Evolutionary conservation across 2,329 filamentous ascomycete genomes (phyloP), one percentile per base, ranked within the genome.

Genomic region (Talaromyces sp.): DNA sequence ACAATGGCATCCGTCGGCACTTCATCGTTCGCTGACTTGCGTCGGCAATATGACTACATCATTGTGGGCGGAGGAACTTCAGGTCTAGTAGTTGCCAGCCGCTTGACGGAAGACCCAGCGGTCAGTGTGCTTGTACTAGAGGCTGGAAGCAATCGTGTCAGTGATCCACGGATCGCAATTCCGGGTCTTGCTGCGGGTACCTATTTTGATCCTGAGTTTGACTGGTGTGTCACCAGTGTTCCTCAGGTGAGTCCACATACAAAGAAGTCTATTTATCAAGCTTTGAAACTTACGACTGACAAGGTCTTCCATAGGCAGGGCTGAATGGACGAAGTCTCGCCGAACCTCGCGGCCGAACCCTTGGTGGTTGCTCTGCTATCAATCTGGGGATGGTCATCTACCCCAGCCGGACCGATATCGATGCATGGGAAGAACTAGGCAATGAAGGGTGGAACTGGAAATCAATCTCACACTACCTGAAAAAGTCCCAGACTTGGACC

Each of bases 391-490:
- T 70, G 43, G 63, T 72, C 25, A 61, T 65, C 57, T 68, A 73
- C 15, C 67, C 70, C n/a, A 68, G 69, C 33, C 70, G 65, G 22
- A 49, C 66, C 17, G 71, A 70, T 41, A 27, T 75, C 33, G 73
- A 81, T 67, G 76, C 78, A 2, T 81, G 79, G 79, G 74, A 64
- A n/a, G 69, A 74, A 64, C 67, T 78, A 17, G 78, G 78, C 3
- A 80, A 79, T 60, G 65, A 70, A 11, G 75, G 74, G 8, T 80
- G 77, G 78, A 71, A 69, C 19, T 79, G 74, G 69, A 69, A 76
- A 15, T 67, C 70, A 1, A 58, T 79, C 7, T 63, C 69, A 3
- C 74, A 73, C 0, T 80, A 79, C 66, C 75, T 75, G 56, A 70
- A 70, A 31, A 80, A 78, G 63, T 74, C 71, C 15, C 72, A 79